A percentile compares a stretch with the other conserved stretches of the same genome.
Evolutionary conservation across 2,329 filamentous ascomycete species (phyloP).

Genomic region (Cordyceps cicadae): DNA sequence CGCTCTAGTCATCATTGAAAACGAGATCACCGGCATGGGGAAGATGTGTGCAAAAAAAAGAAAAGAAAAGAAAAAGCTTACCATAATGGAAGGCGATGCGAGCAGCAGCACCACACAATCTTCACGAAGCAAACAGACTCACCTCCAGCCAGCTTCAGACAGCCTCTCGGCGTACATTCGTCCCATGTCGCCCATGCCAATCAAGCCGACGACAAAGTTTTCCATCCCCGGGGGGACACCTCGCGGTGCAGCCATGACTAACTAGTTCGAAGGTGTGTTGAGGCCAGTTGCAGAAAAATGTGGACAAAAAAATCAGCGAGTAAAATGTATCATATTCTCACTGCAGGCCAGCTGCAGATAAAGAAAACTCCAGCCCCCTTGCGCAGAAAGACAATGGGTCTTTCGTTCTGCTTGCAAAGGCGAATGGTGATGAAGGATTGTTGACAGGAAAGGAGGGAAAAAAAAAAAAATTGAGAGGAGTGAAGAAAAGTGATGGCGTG

Average conservation of each 20-base stretch:
- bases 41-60: neutral
- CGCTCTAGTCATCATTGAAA: slow-evolving; percentile 98
- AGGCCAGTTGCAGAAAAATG: slow-evolving; percentile 7
- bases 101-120: neutral
- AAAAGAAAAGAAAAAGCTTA: slow-evolving; percentile 24
- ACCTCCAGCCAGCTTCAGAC: slow-evolving; percentile 94
- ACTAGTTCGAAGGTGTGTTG: neutral
- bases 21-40: slow-evolving; percentile 18
- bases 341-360: neutral
- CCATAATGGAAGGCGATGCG: slow-evolving; percentile 22
- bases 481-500: slow-evolving; percentile 9
- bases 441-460: neutral
- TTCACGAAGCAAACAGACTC: slow-evolving; percentile 24
- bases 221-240: slow-evolving; percentile 44
- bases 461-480: slow-evolving; percentile 12
- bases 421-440: slow-evolving; percentile 10
- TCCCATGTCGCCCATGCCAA: slow-evolving; percentile 99
- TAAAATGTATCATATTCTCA: slow-evolving; percentile 19
- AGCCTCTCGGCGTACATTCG: slow-evolving; percentile 93
- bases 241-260: slow-evolving; percentile 20
- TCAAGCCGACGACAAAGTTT: slow-evolving; percentile 77
- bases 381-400: neutral
- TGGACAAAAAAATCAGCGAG: slow-evolving; percentile 16
- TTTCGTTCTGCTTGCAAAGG: neutral
- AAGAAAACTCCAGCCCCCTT: neutral